Percentiles rank a stretch among this genome's conserved stretches.
Conservation (phyloP, 2,329 filamentous ascomycete genomes). For the Colletotrichum sp. region DNA sequence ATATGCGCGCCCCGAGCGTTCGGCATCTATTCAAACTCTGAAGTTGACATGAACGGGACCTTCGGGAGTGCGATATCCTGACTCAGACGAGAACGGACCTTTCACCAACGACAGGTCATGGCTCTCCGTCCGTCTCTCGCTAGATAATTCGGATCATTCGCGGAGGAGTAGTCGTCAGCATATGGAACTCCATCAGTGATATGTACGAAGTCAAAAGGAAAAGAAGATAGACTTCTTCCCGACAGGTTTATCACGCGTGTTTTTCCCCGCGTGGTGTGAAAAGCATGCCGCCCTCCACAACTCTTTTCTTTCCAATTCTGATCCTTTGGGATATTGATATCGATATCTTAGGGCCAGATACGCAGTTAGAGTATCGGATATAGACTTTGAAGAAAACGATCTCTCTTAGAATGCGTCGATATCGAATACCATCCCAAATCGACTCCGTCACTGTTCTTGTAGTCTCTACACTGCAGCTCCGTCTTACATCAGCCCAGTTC, state of each 20-base stretch:
- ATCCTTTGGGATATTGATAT: background rate
- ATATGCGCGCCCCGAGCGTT: background rate
- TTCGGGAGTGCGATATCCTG: background rate
- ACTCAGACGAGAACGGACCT: background rate
- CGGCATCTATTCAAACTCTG: background rate
- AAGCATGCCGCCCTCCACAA: background rate
- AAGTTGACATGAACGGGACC: background rate
- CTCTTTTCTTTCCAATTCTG: background rate
- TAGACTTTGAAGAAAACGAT: background rate
- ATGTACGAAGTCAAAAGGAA: background rate
- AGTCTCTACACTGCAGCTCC: background rate
- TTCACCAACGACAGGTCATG: background rate
- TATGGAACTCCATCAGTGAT: background rate
- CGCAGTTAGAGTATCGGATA: background rate
- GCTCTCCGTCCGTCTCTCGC: background rate
- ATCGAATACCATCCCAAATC: background rate
- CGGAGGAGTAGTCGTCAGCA: background rate
- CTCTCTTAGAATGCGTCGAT: background rate
- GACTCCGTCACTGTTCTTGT: background rate
- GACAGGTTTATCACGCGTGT: background rate
- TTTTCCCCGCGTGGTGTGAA: background rate
- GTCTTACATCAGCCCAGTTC: background rate
- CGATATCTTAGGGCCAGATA: background rate
- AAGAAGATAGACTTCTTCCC: background rate
- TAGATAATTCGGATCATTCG: background rate